These are phyloP conservation scores for Centrapalus pauciflorus DNA, from an alignment of 129 eudicot genomes.

Conservation along the genomic window DNA sequence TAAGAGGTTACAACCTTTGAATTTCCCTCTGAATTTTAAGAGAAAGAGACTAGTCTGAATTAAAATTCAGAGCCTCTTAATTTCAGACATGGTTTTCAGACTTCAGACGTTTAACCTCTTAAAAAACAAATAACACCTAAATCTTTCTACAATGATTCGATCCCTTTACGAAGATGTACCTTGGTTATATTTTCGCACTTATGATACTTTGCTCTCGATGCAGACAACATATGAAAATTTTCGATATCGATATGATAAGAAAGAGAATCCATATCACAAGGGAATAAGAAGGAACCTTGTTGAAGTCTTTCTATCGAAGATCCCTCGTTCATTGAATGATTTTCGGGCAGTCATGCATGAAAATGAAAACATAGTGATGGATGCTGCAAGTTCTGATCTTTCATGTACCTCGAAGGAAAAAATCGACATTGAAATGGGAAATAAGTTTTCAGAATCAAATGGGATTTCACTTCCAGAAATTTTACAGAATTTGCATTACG, in stretches of 20 bases:
- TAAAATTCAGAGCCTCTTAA: no score
- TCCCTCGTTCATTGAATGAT: constrained; percentile 60
- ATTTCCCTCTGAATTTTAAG: no score
- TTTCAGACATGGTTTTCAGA: no score
- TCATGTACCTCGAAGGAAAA: constrained; percentile 57
- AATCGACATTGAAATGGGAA: constrained; percentile 75
- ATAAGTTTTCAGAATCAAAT: constrained; percentile 32
- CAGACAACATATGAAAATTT: constrained; percentile 97
- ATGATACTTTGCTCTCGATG: constrained; percentile 14
- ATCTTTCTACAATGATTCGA: not conserved
- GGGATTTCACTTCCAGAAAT: constrained; percentile 76
- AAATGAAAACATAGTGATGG: constrained; percentile 39
- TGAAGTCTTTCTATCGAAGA: constrained; percentile 66
- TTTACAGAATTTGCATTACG: constrained; percentile 60
- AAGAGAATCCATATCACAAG: constrained; percentile 82
- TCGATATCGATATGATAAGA: constrained; percentile 74
- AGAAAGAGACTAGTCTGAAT: no score
- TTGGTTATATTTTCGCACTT: not conserved
- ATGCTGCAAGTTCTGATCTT: constrained; percentile 23
- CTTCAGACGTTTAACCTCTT: no score
- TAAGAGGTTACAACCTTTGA: no score
- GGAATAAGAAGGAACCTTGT: constrained; percentile 58
- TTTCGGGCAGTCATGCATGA: constrained; percentile 55
- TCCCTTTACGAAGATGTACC: not conserved
- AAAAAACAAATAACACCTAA: no score